Conservation (phyloP, 495 filamentous ascomycete genomes). For the Neurospora discreta region DNA sequence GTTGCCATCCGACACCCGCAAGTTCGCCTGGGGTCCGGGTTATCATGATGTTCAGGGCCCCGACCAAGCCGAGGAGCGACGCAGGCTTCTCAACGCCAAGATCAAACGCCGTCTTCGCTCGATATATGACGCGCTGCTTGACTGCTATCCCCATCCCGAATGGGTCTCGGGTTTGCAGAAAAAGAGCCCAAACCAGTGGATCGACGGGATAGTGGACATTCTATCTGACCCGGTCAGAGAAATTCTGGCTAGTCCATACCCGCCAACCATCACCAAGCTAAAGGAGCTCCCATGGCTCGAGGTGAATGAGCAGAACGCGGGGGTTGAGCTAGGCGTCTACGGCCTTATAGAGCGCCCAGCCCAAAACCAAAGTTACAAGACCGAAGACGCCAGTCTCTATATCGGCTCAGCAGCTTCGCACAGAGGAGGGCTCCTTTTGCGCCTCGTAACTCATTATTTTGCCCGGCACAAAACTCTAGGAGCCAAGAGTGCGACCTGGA, state of each 20-base stretch:
- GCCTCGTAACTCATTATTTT: neutral
- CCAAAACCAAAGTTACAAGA: neutral
- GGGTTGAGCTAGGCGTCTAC: neutral
- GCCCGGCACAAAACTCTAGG: neutral
- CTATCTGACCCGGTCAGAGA: neutral
- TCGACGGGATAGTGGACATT: neutral
- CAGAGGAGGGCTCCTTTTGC: neutral
- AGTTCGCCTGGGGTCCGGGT: neutral
- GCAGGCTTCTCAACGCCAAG: neutral
- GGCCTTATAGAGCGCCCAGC: neutral
- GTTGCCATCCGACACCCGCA: neutral
- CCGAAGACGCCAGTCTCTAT: neutral
- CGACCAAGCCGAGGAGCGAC: neutral
- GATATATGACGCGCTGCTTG: neutral
- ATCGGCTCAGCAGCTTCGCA: neutral
- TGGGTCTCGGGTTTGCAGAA: neutral
- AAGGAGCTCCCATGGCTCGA: neutral
- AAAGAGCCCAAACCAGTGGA: neutral
- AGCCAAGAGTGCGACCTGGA: neutral
- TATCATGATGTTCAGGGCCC: neutral
- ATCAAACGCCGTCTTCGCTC: neutral
- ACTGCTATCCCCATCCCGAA: neutral
- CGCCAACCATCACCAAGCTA: neutral
- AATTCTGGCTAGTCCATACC: neutral
- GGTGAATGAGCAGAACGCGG: neutral